Base-by-base conservation (phyloP, 2,329 filamentous ascomycete genomes). In the Xylariaceae sp. region DNA sequence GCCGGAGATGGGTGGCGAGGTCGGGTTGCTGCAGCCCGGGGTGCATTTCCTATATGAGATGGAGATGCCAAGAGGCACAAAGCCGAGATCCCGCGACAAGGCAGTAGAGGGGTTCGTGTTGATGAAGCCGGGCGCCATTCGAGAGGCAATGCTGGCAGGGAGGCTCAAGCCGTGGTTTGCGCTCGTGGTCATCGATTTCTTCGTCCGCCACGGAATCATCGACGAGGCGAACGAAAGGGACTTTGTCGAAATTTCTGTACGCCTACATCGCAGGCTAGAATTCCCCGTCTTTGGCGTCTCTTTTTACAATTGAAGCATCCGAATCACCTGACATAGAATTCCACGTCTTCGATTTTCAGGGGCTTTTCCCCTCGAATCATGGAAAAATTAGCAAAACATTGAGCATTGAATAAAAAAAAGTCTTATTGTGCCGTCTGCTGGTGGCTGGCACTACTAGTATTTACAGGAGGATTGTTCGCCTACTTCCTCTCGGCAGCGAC, bases 81-180 rank as follows among this genome's bases (percentile, higher is more conserved):
- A 81, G 35, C 86, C 83, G 1, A 80, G 79, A 66, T 87, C 87
- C 0, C 78, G 79, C 4, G 88, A 90, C 68, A 80, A 82, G 4
- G 88, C 90, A 71, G 88, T 70, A 8, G 63, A 67, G 11, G 61
- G 58, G 3, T 70, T 90, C 2, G 82, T 87, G 62, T 72, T 89
- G 61, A 80, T 81, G 78, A 78, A 73, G 3, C 74, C 89, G 39
- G 64, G 68, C 4, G 63, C 71, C 66, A 80, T 88, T 3, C 79
- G 83, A 71, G 72, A 78, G 51, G 82, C 82, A 1, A 71, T 90
- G 73, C 74, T 76, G 7, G 75, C 76, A 34, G 84, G 83, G 3
- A 80, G 86, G 67, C 90, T 89, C 73, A 90, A 91, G 75, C 85
- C 88, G 0, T 90, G 90, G 68, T 89, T 86, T 69, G 81, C 85